Evolutionary conservation across 208 protist species (phyloP).

Genomic region (Borovskyia barvae): DNA sequence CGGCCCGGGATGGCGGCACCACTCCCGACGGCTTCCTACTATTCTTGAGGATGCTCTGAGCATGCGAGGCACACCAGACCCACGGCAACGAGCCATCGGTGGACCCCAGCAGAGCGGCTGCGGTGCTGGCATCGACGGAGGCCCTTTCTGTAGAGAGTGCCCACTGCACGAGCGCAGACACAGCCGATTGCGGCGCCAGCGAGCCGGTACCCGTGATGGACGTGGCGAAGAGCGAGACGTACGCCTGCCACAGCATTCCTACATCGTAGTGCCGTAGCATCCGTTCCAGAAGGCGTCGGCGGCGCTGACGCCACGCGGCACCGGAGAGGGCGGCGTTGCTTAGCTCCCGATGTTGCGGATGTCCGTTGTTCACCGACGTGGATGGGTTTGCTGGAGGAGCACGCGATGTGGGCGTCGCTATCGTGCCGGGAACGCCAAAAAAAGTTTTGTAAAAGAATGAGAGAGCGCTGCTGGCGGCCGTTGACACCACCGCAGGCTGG

Average conservation of each 20-base stretch:
- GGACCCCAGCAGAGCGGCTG: slow-evolving; percentile 2
- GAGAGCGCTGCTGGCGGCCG: neutral
- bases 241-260: slow-evolving; percentile 26
- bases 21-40: too few relatives aligned
- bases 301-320: slow-evolving; percentile 18
- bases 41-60: too few relatives aligned
- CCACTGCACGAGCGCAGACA: slow-evolving; percentile 13
- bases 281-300: slow-evolving; percentile 17
- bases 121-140: neutral
- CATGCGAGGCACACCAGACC: slow-evolving; percentile 12
- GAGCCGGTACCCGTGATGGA: slow-evolving; percentile 2
- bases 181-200: slow-evolving; percentile 17
- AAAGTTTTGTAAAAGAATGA: slow-evolving; percentile 12
- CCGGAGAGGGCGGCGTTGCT: neutral
- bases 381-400: neutral
- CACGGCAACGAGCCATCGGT: neutral
- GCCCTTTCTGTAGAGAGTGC: slow-evolving; percentile 3
- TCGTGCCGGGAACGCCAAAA: slow-evolving; percentile 3
- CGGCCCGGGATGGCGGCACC: too few relatives aligned
- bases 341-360: neutral
- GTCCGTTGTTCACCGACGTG: neutral
- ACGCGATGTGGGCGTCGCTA: neutral
- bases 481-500: too few relatives aligned
- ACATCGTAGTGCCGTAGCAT: slow-evolving; percentile 25
- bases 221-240: slow-evolving; percentile 21